Conservation (phyloP, 441 rosid genomes). For the Eruca vesicaria region DNA sequence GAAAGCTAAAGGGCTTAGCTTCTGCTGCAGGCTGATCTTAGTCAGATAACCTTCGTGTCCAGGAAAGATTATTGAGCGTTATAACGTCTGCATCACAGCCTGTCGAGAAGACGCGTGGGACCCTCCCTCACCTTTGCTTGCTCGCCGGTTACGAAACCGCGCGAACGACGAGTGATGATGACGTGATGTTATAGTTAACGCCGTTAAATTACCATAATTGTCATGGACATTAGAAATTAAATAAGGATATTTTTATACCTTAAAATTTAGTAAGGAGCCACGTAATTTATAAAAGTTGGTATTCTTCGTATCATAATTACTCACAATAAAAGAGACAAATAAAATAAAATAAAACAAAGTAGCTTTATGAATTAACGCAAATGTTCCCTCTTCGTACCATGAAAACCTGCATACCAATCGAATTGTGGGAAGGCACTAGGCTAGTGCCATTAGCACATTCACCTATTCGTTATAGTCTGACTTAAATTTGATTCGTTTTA, state of each 20-base stretch:
- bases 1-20: not conserved
- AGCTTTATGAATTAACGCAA: slow-evolving; percentile 28
- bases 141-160: slow-evolving; percentile 33
- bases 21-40: slow-evolving; percentile 4
- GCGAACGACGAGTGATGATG: slow-evolving; percentile 4
- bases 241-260: not conserved
- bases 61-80: slow-evolving; percentile 8
- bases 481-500: not conserved
- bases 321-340: not conserved
- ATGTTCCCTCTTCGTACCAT: slow-evolving; percentile 35
- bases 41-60: slow-evolving; percentile 10
- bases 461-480: not conserved
- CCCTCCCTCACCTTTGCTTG: not conserved
- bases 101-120: slow-evolving; percentile 27
- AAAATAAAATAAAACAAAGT: not conserved
- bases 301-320: slow-evolving; percentile 26
- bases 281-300: slow-evolving; percentile 16
- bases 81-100: slow-evolving; percentile 21
- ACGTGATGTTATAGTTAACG: slow-evolving; percentile 25
- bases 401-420: slow-evolving; percentile 33
- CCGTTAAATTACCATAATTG: slow-evolving; percentile 29
- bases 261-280: not conserved
- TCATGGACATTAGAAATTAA: slow-evolving; percentile 9
- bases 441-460: not conserved
- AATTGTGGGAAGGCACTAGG: slow-evolving; percentile 18